Conservation (phyloP, 805 yeast species). For the Spencermartinsiella europaea region DNA sequence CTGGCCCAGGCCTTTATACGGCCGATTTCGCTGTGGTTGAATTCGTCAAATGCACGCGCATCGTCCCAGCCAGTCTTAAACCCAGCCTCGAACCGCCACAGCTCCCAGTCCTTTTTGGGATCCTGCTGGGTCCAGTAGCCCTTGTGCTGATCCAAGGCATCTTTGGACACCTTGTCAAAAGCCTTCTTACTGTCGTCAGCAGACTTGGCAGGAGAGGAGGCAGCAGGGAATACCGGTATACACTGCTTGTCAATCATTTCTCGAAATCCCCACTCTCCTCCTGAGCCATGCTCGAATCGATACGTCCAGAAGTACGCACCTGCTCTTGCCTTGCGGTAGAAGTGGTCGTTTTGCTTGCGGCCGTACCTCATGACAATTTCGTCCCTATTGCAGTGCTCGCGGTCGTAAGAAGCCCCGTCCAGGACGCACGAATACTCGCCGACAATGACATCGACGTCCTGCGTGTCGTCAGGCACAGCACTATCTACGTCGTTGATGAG, state of each 20-base stretch:
- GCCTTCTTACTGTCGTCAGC: slow-evolving; percentile 15
- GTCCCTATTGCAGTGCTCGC: slow-evolving; percentile 41
- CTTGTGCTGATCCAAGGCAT: slow-evolving; percentile 43
- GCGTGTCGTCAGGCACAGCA: slow-evolving; percentile 28
- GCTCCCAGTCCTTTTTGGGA: slow-evolving; percentile 62
- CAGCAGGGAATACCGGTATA: slow-evolving; percentile 35
- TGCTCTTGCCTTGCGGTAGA: slow-evolving; percentile 49
- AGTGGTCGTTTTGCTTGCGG: slow-evolving; percentile 42
- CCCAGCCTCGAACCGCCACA: slow-evolving; percentile 77
- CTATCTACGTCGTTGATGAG: slow-evolving; percentile 52
- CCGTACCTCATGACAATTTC: slow-evolving; percentile 61
- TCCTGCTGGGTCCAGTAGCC: slow-evolving; percentile 64
- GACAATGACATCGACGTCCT: slow-evolving; percentile 62
- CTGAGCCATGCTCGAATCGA: slow-evolving; percentile 81
- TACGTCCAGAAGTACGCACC: slow-evolving; percentile 91
- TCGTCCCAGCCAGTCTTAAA: slow-evolving; percentile 73
- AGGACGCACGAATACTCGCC: slow-evolving; percentile 92
- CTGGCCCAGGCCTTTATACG: slow-evolving; percentile 63
- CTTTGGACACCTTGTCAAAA: slow-evolving; percentile 38
- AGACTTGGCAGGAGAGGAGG: slow-evolving; percentile 23
- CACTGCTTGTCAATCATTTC: slow-evolving; percentile 68
- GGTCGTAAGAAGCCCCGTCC: slow-evolving; percentile 71
- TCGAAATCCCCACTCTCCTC: slow-evolving; percentile 94
- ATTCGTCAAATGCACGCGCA: slow-evolving; percentile 58
- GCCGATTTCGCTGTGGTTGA: slow-evolving; percentile 70